These are phyloP conservation scores for Sporothrix brasiliensis DNA, from an alignment of 2,329 filamentous ascomycete genomes.

Conservation along the genomic window DNA sequence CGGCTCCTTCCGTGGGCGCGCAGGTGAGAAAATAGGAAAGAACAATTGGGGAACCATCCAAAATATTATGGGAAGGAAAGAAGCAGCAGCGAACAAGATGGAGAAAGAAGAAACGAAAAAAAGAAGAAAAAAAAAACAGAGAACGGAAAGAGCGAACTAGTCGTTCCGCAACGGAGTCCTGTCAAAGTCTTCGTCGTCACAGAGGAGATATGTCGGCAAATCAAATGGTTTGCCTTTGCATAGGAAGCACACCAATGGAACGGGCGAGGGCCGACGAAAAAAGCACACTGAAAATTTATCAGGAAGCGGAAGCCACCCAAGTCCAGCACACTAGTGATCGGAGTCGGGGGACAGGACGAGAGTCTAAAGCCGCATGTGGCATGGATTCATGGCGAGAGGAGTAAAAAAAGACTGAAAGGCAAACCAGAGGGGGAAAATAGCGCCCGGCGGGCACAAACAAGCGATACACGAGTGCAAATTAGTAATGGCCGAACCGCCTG, in stretches of 20 bases:
- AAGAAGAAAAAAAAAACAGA: not conserved
- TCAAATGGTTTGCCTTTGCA: not conserved
- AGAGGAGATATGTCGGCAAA: slow-evolving; percentile 24
- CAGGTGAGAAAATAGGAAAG: slow-evolving; percentile 14
- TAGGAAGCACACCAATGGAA: not conserved
- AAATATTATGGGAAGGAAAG: not conserved
- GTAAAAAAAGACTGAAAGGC: not conserved
- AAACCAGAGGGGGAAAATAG: not conserved
- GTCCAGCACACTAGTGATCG: no score
- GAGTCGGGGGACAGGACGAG: not conserved
- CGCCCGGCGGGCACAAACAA: slow-evolving; percentile 26
- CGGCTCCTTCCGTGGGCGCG: slow-evolving; percentile 7
- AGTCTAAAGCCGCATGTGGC: slow-evolving; percentile 10
- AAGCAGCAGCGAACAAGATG: not conserved
- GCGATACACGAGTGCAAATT: slow-evolving; percentile 11
- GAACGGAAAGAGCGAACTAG: slow-evolving; percentile 1
- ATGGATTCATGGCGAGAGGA: not conserved
- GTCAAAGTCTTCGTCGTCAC: slow-evolving; percentile 18
- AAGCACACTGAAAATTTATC: not conserved
- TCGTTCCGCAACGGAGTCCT: not conserved
- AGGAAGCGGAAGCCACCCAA: no score
- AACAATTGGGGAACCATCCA: not conserved
- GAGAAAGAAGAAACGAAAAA: not conserved
- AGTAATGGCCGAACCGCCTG: slow-evolving; percentile 27
- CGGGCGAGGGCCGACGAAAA: slow-evolving; percentile 1